phyloP scores from a whole-genome alignment of 1,284 basidiomycete species.

The Cystobasidium sp. region DNA sequence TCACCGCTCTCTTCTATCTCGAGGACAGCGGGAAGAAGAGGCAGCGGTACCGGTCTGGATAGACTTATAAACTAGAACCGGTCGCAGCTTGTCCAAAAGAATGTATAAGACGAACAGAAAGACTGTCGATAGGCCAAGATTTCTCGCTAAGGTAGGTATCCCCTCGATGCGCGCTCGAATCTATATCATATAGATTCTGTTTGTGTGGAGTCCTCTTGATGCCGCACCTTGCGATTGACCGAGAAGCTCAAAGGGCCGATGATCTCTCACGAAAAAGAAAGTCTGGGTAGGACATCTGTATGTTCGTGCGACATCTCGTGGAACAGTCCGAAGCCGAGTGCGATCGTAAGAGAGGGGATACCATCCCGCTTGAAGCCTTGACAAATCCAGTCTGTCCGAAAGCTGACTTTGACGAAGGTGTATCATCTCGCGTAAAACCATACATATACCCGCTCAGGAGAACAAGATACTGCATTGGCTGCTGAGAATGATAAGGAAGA shows the following conservation, averaged over 20 bases:
- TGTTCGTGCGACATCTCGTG: neutral
- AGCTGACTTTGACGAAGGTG: conserved; percentile 13
- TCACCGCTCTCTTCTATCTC: neutral
- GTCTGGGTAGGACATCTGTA: neutral
- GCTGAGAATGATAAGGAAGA: conserved; percentile 10
- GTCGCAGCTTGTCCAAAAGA: conserved; percentile 15
- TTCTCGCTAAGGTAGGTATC: neutral
- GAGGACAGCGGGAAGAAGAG: neutral
- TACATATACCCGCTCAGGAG: neutral
- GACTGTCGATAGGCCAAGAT: neutral
- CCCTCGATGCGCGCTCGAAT: neutral
- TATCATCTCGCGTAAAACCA: neutral
- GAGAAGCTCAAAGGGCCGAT: neutral
- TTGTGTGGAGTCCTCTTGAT: neutral
- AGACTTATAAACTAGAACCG: conserved; percentile 36
- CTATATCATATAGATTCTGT: neutral
- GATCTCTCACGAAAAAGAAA: neutral
- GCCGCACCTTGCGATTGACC: neutral
- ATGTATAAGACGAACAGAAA: conserved; percentile 10
- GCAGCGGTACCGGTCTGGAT: conserved; percentile 17
- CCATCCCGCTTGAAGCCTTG: neutral
- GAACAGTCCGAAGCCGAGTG: neutral
- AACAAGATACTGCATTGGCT: neutral
- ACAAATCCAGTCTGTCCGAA: neutral
- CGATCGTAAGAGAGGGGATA: neutral